Evolutionary conservation across 495 filamentous ascomycete genomes (phyloP).

Genomic region (Penicillium arizonense): DNA sequence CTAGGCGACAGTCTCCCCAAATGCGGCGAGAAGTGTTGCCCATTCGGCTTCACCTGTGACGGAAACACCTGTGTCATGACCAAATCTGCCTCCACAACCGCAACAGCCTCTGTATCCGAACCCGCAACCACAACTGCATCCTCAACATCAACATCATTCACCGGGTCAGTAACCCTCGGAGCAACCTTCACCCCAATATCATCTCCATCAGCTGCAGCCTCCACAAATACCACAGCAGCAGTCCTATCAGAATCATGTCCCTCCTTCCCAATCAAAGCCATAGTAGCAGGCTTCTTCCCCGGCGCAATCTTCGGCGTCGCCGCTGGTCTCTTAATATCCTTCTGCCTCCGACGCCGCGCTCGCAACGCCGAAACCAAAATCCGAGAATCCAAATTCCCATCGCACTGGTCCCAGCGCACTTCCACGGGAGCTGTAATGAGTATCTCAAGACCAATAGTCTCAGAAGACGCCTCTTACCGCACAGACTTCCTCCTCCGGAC

Average conservation of each 20-base stretch:
- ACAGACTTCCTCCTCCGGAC: conserved; percentile 56
- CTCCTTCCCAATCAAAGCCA: conserved; percentile 51
- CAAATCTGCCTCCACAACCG: conserved; percentile 33
- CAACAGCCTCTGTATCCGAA: conserved; percentile 23
- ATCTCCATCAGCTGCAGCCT: conserved; percentile 19
- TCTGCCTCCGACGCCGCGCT: conserved; percentile 36
- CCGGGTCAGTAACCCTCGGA: conserved; percentile 13
- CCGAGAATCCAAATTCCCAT: conserved; percentile 12
- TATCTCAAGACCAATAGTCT: conserved; percentile 57
- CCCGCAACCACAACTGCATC: conserved; percentile 23
- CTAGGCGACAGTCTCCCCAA: conserved; percentile 51
- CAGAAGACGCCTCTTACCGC: conserved; percentile 47
- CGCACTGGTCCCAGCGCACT: conserved; percentile 35
- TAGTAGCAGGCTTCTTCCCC: conserved; percentile 64
- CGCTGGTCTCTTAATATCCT: conserved; percentile 38
- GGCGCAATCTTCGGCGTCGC: conserved; percentile 56
- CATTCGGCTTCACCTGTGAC: conserved; percentile 73
- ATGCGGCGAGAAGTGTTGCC: conserved; percentile 67
- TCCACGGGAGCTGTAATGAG: conserved; percentile 42
- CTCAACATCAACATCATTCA: conserved; percentile 15
- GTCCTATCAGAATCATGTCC: conserved; percentile 23
- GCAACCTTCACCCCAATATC: conserved; percentile 18
- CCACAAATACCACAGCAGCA: conserved; percentile 16
- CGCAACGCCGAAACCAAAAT: conserved; percentile 12
- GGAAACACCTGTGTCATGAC: conserved; percentile 39